phyloP scores from a whole-genome alignment of 495 filamentous ascomycete genomes.

The Penicillium simplicissimum region DNA sequence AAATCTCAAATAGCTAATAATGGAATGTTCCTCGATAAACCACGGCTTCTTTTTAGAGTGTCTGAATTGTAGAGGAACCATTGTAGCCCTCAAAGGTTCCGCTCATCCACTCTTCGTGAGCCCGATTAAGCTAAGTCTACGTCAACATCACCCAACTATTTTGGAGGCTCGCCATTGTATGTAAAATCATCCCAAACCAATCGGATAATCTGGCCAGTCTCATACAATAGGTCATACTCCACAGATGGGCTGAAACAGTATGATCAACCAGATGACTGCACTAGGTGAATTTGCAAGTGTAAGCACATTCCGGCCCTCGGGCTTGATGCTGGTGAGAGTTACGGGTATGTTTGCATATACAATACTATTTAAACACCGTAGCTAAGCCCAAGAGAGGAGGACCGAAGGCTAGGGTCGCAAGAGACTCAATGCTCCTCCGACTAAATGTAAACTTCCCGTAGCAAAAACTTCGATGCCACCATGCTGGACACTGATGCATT shows the following conservation, averaged over 20 bases:
- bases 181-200: not conserved
- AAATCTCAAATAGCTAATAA: too few relatives aligned
- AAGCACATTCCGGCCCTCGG: too few relatives aligned
- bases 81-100: not conserved
- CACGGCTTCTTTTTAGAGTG: not conserved
- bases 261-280: too few relatives aligned
- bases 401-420: not conserved
- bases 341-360: too few relatives aligned
- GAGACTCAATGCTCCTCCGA: not conserved
- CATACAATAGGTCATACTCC: not conserved
- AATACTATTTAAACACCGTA: too few relatives aligned
- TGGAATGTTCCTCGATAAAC: too few relatives aligned
- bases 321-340: too few relatives aligned
- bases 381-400: too few relatives aligned
- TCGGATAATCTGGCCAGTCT: not conserved
- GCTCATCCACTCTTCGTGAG: not conserved
- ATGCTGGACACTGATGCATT: not conserved
- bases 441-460: not conserved
- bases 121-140: not conserved
- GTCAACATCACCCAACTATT: not conserved
- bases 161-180: not conserved
- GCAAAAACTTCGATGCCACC: not conserved
- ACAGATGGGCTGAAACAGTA: not conserved
- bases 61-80: not conserved
- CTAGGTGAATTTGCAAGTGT: too few relatives aligned